phyloP scores from a whole-genome alignment of 371 early-diverging fungal species.

The Saksenaea oblongispora region DNA sequence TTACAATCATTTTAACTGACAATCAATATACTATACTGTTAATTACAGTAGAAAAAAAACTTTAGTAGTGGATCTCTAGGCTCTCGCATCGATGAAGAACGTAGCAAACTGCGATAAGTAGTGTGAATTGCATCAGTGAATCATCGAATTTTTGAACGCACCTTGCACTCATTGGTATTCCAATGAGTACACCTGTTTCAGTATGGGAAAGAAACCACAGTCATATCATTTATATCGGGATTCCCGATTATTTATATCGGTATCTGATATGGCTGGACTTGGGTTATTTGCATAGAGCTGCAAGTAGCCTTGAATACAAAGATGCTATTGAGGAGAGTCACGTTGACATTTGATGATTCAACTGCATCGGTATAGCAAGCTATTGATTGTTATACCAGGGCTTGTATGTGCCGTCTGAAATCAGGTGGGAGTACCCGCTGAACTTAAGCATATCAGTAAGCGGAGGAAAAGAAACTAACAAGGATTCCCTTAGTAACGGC shows the following conservation, averaged over 20 bases:
- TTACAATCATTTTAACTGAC: too few species aligned
- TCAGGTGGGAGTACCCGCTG: slow-evolving; percentile 65
- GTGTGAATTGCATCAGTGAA: slow-evolving; percentile 57
- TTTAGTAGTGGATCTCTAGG: slow-evolving; percentile 52
- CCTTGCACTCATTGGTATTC: slow-evolving; percentile 33
- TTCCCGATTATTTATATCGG: too few species aligned
- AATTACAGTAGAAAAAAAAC: slow-evolving; percentile 24
- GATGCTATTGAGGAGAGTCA: too few species aligned
- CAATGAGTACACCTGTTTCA: slow-evolving; percentile 32
- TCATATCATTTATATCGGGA: too few species aligned
- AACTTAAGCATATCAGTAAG: slow-evolving; percentile 76
- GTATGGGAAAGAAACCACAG: slow-evolving; percentile 7
- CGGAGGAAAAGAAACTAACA: slow-evolving; percentile 75
- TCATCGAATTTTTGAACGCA: slow-evolving; percentile 60
- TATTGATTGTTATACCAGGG: slow-evolving; percentile 14
- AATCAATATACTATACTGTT: too few species aligned
- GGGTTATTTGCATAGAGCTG: too few species aligned
- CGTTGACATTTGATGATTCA: too few species aligned
- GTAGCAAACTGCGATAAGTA: slow-evolving; percentile 65
- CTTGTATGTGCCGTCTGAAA: too few species aligned
- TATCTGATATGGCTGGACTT: too few species aligned
- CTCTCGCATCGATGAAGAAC: slow-evolving; percentile 65
- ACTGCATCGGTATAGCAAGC: too few species aligned
- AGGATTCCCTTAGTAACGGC: slow-evolving; percentile 57
- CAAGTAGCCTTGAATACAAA: background rate